Evolutionary conservation across 2,329 filamentous ascomycete species (phyloP).

Genomic region (Sphaerulina musiva): DNA sequence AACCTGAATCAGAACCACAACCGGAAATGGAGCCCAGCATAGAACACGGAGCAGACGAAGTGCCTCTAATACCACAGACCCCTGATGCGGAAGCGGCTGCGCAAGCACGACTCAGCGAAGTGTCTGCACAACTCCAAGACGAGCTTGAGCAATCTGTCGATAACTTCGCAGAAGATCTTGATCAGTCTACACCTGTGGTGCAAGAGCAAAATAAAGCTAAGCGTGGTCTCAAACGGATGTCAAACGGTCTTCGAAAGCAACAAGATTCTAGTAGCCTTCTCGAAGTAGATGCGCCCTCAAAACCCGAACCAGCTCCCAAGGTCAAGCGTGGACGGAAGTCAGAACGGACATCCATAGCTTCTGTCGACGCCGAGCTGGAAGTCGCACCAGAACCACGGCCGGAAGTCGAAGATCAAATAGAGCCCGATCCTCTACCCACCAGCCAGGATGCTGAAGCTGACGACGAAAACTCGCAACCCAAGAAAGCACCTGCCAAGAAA

Average conservation of each 20-base stretch:
- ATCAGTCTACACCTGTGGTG: slow-evolving; percentile 25
- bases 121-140: slow-evolving; percentile 28
- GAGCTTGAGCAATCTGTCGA: slow-evolving; percentile 31
- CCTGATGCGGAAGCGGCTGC: slow-evolving; percentile 13
- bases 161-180: slow-evolving; percentile 19
- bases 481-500: slow-evolving; percentile 22
- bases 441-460: slow-evolving; percentile 10
- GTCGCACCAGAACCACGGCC: not conserved
- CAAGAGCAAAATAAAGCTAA: slow-evolving; percentile 21
- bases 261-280: slow-evolving; percentile 21
- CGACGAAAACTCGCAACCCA: slow-evolving; percentile 10
- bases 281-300: slow-evolving; percentile 22
- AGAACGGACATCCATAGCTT: slow-evolving; percentile 15
- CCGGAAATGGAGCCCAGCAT: slow-evolving; percentile 11
- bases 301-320: slow-evolving; percentile 29
- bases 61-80: slow-evolving; percentile 14
- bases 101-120: slow-evolving; percentile 22
- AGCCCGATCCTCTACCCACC: slow-evolving; percentile 6
- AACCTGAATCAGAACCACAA: slow-evolving; percentile 23
- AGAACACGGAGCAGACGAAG: slow-evolving; percentile 16
- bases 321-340: slow-evolving; percentile 22
- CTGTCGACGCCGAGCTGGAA: slow-evolving; percentile 9
- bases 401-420: slow-evolving; percentile 11
- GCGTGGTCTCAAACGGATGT: slow-evolving; percentile 35
- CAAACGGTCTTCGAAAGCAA: slow-evolving; percentile 33